Conservation (phyloP, 2,329 filamentous ascomycete species). For the Graphium sp. region DNA sequence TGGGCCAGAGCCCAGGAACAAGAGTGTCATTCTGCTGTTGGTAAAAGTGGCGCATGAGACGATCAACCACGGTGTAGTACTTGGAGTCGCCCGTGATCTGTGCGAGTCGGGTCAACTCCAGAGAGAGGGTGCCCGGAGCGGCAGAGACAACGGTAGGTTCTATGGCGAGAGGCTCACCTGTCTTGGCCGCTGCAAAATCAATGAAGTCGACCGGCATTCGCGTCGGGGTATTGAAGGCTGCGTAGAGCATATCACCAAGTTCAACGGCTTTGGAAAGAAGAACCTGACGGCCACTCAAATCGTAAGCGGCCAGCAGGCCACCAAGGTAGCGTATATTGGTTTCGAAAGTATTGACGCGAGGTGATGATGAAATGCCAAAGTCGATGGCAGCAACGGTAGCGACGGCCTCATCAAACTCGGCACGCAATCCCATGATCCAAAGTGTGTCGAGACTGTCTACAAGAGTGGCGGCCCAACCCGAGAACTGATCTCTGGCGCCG, state of each 20-base stretch:
- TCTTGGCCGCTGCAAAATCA: constrained; percentile 21
- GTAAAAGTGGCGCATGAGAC: constrained; percentile 38
- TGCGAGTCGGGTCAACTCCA: constrained; percentile 48
- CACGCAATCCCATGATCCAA: constrained; percentile 52
- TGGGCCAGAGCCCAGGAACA: constrained; percentile 47
- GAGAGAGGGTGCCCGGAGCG: constrained; percentile 34
- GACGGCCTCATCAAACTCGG: constrained; percentile 49
- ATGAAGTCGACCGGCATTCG: constrained; percentile 41
- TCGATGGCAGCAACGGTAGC: constrained; percentile 39
- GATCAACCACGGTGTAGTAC: constrained; percentile 44
- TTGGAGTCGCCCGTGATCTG: constrained; percentile 42
- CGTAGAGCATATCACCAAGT: constrained; percentile 46
- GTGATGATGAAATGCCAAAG: constrained; percentile 32
- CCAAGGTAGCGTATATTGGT: constrained; percentile 57
- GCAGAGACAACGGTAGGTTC: constrained; percentile 15
- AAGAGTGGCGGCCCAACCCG: constrained; percentile 50
- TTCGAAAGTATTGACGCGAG: constrained; percentile 49
- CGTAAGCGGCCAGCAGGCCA: constrained; percentile 52
- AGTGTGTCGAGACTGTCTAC: constrained; percentile 55
- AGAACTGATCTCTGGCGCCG: constrained; percentile 36
- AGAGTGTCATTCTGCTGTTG: constrained; percentile 32
- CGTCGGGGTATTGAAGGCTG: constrained; percentile 51
- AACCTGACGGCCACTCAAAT: constrained; percentile 39
- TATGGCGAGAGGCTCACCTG: constrained; percentile 14
- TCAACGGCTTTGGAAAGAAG: constrained; percentile 45